Evolutionary conservation across 1,284 basidiomycete species (phyloP).

Genomic region (Cryptococcus deneoformans): DNA sequence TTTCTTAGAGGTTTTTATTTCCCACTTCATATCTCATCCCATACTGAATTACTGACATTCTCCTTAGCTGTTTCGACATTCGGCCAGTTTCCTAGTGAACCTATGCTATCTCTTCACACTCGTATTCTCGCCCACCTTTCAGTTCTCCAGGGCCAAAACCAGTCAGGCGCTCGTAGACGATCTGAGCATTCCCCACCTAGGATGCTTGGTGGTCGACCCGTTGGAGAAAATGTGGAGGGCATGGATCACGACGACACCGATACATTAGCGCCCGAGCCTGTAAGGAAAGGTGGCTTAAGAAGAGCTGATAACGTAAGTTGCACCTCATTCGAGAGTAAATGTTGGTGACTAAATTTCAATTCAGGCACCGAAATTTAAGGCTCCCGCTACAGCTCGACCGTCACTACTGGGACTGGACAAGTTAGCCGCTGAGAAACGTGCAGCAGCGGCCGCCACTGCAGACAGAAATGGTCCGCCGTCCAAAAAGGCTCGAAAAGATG

Average conservation of each 20-base stretch:
- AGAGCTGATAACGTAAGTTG: slow-evolving; percentile 52
- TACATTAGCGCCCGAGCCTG: slow-evolving; percentile 71
- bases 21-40: background rate
- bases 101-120: slow-evolving; percentile 59
- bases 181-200: slow-evolving; percentile 31
- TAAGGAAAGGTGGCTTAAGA: slow-evolving; percentile 71
- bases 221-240: slow-evolving; percentile 48
- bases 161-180: slow-evolving; percentile 12
- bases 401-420: slow-evolving; percentile 82
- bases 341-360: background rate
- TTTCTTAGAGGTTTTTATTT: slow-evolving; percentile 59
- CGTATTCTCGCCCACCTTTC: slow-evolving; percentile 62
- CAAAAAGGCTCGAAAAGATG: slow-evolving; percentile 64
- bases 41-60: background rate
- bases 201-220: slow-evolving; percentile 20
- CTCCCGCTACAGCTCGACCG: slow-evolving; percentile 65
- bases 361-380: slow-evolving; percentile 71
- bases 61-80: slow-evolving; percentile 69
- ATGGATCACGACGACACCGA: slow-evolving; percentile 78
- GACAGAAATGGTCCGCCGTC: slow-evolving; percentile 52
- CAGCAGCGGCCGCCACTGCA: slow-evolving; percentile 53
- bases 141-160: slow-evolving; percentile 46
- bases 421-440: slow-evolving; percentile 81
- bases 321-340: background rate
- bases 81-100: slow-evolving; percentile 74